Percentiles rank a stretch among this genome's conserved stretches.
phyloP scores from a whole-genome alignment of 371 early-diverging fungal genomes.

The Capillidium heterosporum region DNA sequence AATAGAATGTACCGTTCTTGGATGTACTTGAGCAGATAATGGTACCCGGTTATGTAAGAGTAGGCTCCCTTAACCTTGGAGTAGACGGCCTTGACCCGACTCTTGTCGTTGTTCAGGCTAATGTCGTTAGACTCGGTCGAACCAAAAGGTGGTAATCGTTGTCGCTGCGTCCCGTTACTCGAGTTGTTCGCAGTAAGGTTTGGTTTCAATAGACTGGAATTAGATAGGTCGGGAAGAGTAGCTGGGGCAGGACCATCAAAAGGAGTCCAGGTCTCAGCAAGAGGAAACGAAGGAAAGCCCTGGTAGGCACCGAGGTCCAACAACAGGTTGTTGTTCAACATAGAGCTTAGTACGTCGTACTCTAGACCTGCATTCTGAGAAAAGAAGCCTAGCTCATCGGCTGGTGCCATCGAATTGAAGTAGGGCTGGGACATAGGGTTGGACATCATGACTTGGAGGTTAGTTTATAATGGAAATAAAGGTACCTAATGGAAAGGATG shows the following conservation, averaged over 20 bases:
- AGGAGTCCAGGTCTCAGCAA: background rate
- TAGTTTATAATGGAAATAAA: background rate
- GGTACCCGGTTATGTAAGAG: conserved; percentile 78
- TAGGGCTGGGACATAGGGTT: no score
- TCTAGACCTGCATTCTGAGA: conserved; percentile 75
- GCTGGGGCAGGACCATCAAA: conserved; percentile 2
- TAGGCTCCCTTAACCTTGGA: conserved; percentile 49
- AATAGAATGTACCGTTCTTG: conserved; percentile 35
- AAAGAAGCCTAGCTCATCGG: conserved; percentile 39
- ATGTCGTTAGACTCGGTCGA: conserved; percentile 7
- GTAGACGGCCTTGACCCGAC: conserved; percentile 26
- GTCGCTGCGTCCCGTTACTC: conserved; percentile 5
- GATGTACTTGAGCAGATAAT: conserved; percentile 59
- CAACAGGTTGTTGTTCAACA: conserved; percentile 25
- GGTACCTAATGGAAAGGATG: background rate
- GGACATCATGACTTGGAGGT: background rate
- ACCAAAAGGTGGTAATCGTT: conserved; percentile 1
- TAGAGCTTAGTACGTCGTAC: conserved; percentile 64
- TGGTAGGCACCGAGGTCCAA: background rate
- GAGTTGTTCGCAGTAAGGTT: background rate
- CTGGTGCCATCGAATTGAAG: background rate
- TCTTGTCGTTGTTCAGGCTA: conserved; percentile 19
- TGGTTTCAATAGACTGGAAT: conserved; percentile 6
- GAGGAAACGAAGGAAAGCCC: background rate
- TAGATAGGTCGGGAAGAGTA: background rate